Conservation (phyloP, 208 protist genomes). For the Wallacemonas sp. region DNA sequence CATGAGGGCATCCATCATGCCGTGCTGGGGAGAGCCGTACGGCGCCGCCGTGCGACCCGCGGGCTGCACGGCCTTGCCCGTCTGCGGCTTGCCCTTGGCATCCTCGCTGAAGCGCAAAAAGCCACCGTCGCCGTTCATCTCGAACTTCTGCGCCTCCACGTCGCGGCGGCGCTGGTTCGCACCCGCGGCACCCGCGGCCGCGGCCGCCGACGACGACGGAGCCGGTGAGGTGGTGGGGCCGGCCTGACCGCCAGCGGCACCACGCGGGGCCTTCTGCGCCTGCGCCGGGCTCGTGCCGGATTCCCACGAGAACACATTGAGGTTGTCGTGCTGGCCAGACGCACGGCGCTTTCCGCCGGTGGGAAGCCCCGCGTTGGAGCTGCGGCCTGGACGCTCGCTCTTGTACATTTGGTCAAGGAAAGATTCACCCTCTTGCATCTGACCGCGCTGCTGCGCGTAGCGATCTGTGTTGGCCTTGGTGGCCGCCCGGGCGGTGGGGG, state of each 20-base stretch:
- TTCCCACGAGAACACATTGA: slow-evolving; percentile 86
- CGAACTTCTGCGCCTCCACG: slow-evolving; percentile 49
- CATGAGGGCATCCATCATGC: slow-evolving; percentile 35
- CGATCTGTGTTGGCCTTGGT: slow-evolving; percentile 18
- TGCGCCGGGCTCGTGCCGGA: slow-evolving; percentile 18
- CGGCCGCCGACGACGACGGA: not conserved
- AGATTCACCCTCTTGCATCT: slow-evolving; percentile 40
- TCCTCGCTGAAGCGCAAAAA: slow-evolving; percentile 80
- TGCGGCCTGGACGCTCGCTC: slow-evolving; percentile 17
- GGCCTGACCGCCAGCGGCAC: no score
- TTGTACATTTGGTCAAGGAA: slow-evolving; percentile 65
- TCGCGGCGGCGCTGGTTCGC: slow-evolving; percentile 27
- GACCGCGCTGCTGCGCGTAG: slow-evolving; percentile 30
- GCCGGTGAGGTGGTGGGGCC: no score
- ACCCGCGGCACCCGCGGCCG: not conserved
- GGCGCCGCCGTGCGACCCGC: not conserved
- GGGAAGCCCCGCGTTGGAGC: slow-evolving; percentile 5
- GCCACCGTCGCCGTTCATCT: slow-evolving; percentile 40
- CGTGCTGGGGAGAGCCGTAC: slow-evolving; percentile 17
- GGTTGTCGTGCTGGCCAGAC: slow-evolving; percentile 31
- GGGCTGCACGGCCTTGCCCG: slow-evolving; percentile 4
- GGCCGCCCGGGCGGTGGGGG: slow-evolving; percentile 2
- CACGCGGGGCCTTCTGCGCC: not conserved
- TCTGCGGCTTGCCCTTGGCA: slow-evolving; percentile 14
- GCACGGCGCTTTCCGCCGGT: slow-evolving; percentile 17